A percentile compares a stretch with the other conserved stretches of the same genome.
Evolutionary conservation across 805 yeast genomes (phyloP).

Genomic region (Priceomyces medius): DNA sequence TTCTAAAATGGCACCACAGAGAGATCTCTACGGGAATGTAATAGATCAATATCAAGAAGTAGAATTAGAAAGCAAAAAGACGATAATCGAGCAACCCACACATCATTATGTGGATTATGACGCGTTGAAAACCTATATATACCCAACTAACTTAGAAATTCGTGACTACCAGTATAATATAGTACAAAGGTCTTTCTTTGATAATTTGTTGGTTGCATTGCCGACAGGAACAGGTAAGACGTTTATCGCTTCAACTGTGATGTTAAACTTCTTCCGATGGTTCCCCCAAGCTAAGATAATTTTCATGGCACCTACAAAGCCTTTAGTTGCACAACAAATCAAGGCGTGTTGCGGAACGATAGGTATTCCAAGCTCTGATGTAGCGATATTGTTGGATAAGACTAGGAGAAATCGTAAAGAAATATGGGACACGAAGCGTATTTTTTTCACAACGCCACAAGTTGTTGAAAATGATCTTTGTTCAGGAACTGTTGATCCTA

Average conservation of each 20-base stretch:
- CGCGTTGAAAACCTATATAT: slow-evolving; percentile 49
- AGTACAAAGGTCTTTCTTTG: slow-evolving; percentile 65
- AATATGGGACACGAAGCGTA: slow-evolving; percentile 75
- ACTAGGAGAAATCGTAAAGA: slow-evolving; percentile 57
- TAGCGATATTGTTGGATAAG: slow-evolving; percentile 75
- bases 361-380: slow-evolving; percentile 73
- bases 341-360: slow-evolving; percentile 87
- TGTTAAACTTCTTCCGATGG: slow-evolving; percentile 89
- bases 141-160: slow-evolving; percentile 81
- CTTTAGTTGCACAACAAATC: slow-evolving; percentile 93
- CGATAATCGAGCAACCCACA: slow-evolving; percentile 14
- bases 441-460: slow-evolving; percentile 94
- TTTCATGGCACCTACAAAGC: slow-evolving; percentile 96
- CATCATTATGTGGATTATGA: slow-evolving; percentile 26
- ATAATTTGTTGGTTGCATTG: slow-evolving; percentile 80
- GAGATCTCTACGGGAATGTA: slow-evolving; percentile 12
- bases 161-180: slow-evolving; percentile 90
- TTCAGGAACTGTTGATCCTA: slow-evolving; percentile 74
- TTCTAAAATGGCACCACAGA: slow-evolving; percentile 4
- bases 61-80: not conserved
- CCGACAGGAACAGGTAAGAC: slow-evolving; percentile 99
- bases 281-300: slow-evolving; percentile 73
- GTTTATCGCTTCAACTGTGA: slow-evolving; percentile 90
- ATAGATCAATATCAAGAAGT: slow-evolving; percentile 9
- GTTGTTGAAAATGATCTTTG: slow-evolving; percentile 88